Base-by-base conservation (phyloP, 2,329 filamentous ascomycete species). In the Colletotrichum lindemuthianum region DNA sequence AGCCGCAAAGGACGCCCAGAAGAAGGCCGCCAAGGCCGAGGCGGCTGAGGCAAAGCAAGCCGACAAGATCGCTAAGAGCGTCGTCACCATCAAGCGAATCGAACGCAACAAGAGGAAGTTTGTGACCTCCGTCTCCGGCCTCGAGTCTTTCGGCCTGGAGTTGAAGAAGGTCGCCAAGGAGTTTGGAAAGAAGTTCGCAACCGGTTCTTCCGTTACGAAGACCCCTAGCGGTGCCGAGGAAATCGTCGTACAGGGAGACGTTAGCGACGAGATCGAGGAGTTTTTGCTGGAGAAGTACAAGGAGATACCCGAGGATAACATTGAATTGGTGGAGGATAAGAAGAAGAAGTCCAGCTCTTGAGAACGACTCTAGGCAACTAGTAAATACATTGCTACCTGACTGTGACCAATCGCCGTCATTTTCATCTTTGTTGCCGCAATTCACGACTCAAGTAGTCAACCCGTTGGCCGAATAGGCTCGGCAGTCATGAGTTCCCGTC, bases 101-200 rank as follows among this genome's bases (percentile, higher is more conserved):
- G 96, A 98, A 84, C 89, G 96, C 68, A 98, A 97, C 80, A 99
- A 99, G 86, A 89, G 96, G 74, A 99, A 99, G 82, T 96, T 90
- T 76, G 94, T 99, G 59, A 99, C 96, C 1, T 90, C 94, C 13
- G 89, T 99, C n/a, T 88, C 88, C 7, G 96, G 96, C 0, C 84
- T 99, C 16, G 96, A 99, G 77, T 89, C 90, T 0, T 97, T 97
- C 73, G 93, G 93, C 0, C 78, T 98, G 45, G 95, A 98, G 60
- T 85, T 97, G 73, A 99, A 99, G 80, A 98, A 97, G 82, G 86
- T 97, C 8, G 90, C 94, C 63, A 98, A 98, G 83, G 96, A 98
- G 74, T 90, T 98, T 70, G 96, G 96, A 68, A 99, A 98, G 87
- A 98, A 97, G 81, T 98, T 99, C 75, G 96, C 96, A 36, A 98